Base-by-base conservation (phyloP, 352 stramenopile species). In the Phytopythium helicoides region DNA sequence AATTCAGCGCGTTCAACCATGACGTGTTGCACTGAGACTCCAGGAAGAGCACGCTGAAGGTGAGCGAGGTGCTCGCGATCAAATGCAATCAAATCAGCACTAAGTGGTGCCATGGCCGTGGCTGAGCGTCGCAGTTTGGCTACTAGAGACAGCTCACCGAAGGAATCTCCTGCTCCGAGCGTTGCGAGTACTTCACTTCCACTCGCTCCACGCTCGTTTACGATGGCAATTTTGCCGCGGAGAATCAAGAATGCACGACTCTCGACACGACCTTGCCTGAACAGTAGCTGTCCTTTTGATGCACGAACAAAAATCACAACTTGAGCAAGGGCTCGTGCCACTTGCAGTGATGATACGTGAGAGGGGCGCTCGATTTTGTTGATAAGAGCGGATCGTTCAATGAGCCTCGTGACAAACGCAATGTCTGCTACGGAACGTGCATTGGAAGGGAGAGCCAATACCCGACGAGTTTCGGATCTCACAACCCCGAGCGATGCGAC, bases 231-330 rank as follows among this genome's bases (percentile, higher is more conserved):
- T 8, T 68, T 77, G n/a, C 80, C 82, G 16, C 80, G 68, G 15
- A 93, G 62, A 35, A 93, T 89, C 25, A 93, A 34, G 52, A 90
- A 93, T 22, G 82, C 82, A n/a, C 76, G 81, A 36, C 72, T 84
- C 47, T 93, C 80, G 37, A 89, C 76, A 36, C 75, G 79, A 6
- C 81, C 81, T 47, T 93, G 82, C n/a, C 64, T 60, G 41, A 89
- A 90, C 11, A 93, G 44, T 18, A 73, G 69, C 31, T 67, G 67
- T 40, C 79, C 79, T 26, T 80, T 84, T 26, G 44, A 49, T 41
- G 89, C 57, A 36, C 73, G 77, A 11, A 68, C 22, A 47, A 93
- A 93, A 25, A 59, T 64, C 21, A 86, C 59, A 41, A 85, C 70
- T 9, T 58, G 62, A 7, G 60, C 71, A 11, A 93, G 64, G 26